These are phyloP conservation scores for Camellia granthamiana DNA, from an alignment of 148 eudicot species.

Conservation along the genomic window DNA sequence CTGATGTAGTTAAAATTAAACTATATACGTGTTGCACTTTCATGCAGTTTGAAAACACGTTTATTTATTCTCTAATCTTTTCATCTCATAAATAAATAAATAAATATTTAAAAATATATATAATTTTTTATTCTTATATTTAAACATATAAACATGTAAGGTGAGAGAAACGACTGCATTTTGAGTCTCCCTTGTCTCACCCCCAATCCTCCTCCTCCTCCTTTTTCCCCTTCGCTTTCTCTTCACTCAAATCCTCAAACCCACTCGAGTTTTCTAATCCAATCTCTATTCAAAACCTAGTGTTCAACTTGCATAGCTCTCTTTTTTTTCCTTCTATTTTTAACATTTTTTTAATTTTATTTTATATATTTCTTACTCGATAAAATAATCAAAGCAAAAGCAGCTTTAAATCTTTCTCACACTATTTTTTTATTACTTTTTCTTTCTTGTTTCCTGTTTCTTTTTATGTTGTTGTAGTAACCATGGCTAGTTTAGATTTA, in stretches of 20 bases:
- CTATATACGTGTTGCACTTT: too few relatives aligned
- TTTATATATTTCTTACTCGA: too few relatives aligned
- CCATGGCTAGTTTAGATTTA: conserved; percentile 74
- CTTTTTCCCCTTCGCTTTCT: conserved; percentile 10
- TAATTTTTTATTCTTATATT: conserved; percentile 18
- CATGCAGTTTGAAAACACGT: too few relatives aligned
- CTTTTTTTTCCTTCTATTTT: not conserved
- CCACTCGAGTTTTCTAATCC: conserved; percentile 19
- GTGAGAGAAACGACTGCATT: conserved; percentile 46
- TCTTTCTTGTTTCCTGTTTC: conserved; percentile 13
- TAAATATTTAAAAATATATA: not conserved
- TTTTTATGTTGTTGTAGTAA: conserved; percentile 33
- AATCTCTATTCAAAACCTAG: conserved; percentile 19
- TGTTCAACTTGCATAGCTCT: conserved; percentile 15
- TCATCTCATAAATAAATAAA: not conserved
- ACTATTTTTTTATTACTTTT: conserved; percentile 21
- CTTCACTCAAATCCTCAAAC: conserved; percentile 24
- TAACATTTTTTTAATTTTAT: too few relatives aligned
- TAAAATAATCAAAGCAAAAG: too few relatives aligned
- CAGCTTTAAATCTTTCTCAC: conserved; percentile 1
- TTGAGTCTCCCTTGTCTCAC: conserved; percentile 21
- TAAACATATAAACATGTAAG: conserved; percentile 19
- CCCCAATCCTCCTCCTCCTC: conserved; percentile 1
- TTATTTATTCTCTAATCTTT: too few relatives aligned
- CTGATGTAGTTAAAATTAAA: too few relatives aligned